Conservation (phyloP, 208 protist species). For the Acanthamoeba sp. region DNA sequence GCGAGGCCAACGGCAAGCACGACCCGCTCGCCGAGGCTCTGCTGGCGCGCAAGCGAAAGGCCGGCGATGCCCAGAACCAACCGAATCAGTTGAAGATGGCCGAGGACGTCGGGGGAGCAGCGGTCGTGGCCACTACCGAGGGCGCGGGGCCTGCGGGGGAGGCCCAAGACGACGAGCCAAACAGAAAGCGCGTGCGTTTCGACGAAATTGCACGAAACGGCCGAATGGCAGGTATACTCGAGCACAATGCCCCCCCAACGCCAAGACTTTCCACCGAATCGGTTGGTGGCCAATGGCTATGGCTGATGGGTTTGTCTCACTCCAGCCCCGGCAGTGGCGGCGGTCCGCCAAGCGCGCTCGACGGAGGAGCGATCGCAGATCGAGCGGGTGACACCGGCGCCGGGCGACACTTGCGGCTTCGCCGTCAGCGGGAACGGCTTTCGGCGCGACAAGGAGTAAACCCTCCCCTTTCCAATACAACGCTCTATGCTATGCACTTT, state of each 20-base stretch:
- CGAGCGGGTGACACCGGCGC: conserved; percentile 46
- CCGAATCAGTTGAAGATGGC: conserved; percentile 55
- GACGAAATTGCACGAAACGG: conserved; percentile 13
- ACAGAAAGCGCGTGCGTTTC: neutral
- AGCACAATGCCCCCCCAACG: too few species aligned
- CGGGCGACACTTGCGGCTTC: conserved; percentile 35
- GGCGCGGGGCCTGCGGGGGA: too few species aligned
- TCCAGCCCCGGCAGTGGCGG: too few species aligned
- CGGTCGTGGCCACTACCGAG: neutral
- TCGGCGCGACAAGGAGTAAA: neutral
- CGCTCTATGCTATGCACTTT: neutral
- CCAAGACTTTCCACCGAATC: too few species aligned
- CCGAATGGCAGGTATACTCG: too few species aligned
- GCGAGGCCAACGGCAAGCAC: conserved; percentile 28
- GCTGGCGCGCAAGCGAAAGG: neutral
- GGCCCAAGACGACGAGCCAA: neutral
- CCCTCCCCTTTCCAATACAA: neutral
- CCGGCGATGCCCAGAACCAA: neutral
- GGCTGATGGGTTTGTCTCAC: too few species aligned
- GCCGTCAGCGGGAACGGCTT: conserved; percentile 45
- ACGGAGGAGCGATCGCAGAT: conserved; percentile 71
- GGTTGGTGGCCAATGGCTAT: too few species aligned
- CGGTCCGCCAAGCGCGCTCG: too few species aligned
- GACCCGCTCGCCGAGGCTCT: neutral
- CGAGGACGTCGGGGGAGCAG: neutral